Evolutionary conservation across 2,329 filamentous ascomycete species (phyloP), one percentile per base, ranked within the genome.

Genomic region (Neoascochyta sp.): DNA sequence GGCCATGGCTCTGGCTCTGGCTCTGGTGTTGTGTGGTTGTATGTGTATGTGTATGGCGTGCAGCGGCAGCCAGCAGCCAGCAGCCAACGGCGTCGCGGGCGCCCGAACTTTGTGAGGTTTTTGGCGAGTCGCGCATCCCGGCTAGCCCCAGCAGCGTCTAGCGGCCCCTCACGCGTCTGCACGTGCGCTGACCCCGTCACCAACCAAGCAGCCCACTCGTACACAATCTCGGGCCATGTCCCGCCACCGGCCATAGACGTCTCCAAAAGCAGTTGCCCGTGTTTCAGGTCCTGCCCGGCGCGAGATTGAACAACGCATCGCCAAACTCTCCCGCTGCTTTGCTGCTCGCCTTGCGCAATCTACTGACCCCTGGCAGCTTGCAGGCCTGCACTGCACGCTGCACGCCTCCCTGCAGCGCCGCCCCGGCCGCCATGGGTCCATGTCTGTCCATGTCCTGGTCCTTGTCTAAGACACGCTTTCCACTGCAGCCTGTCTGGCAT

Each of bases 351-450:
- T n/a, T n/a, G n/a, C n/a, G n/a, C 27, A 38, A 20, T 34, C 35
- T 22, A 26, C 32, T 18, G 16, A 27, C 47, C 47, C 45, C 42
- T 46, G 36, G 41, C 40, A 35, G 39, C 35, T 38, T 46, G 35
- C 39, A 42, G 26, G 36, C 26, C 37, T n/a, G n/a, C n/a, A n/a
- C n/a, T n/a, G n/a, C n/a, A n/a, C n/a, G n/a, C n/a, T n/a, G n/a
- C n/a, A n/a, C n/a, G n/a, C n/a, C 41, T 43, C 45, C 47, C 47
- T 51, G 47, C 36, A 43, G 34, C 43, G 39, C 24, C 33, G 42
- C 39, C 36, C 29, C 39, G 32, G 32, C 32, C 35, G 36, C 30
- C 35, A 16, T 34, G 35, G 29, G 26, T 13, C n/a, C n/a, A n/a
- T n/a, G n/a, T n/a, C n/a, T n/a, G n/a, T n/a, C n/a, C n/a, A n/a